These are phyloP conservation scores for Pouteria campechiana DNA, from an alignment of 179 eudicot species.

Conservation along the genomic window DNA sequence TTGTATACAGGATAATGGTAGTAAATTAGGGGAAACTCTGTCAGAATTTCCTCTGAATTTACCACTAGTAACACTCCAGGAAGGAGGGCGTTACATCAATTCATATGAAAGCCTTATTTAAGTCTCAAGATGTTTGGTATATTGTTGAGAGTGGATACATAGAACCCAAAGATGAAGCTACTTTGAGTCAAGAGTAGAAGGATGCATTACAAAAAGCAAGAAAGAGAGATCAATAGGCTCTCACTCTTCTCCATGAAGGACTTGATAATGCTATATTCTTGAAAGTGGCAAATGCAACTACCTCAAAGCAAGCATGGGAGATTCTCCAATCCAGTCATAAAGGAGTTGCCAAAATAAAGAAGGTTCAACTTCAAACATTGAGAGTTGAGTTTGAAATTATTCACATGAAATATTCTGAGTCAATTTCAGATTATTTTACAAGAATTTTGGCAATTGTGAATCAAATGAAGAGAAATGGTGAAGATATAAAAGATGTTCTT, in stretches of 20 bases:
- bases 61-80: too few relatives aligned
- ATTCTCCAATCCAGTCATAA: conserved; percentile 1
- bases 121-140: too few relatives aligned
- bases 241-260: conserved; percentile 1
- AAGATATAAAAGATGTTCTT: neutral
- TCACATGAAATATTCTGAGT: neutral
- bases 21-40: too few relatives aligned
- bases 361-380: conserved; percentile 8
- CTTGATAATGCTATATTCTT: neutral
- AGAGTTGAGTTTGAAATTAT: conserved; percentile 1
- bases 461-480: neutral
- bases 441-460: neutral
- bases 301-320: conserved; percentile 6
- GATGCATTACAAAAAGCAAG: neutral
- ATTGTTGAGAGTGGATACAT: too few relatives aligned
- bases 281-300: conserved; percentile 2
- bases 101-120: too few relatives aligned
- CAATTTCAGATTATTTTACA: neutral
- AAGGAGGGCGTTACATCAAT: too few relatives aligned
- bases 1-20: too few relatives aligned
- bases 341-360: conserved; percentile 7
- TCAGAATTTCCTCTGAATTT: too few relatives aligned
- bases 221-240: neutral
- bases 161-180: too few relatives aligned
- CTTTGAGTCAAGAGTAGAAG: neutral